Evolutionary conservation across 1,139 yeast genomes (phyloP).

Genomic region (Nakaseomyces glabratus): DNA sequence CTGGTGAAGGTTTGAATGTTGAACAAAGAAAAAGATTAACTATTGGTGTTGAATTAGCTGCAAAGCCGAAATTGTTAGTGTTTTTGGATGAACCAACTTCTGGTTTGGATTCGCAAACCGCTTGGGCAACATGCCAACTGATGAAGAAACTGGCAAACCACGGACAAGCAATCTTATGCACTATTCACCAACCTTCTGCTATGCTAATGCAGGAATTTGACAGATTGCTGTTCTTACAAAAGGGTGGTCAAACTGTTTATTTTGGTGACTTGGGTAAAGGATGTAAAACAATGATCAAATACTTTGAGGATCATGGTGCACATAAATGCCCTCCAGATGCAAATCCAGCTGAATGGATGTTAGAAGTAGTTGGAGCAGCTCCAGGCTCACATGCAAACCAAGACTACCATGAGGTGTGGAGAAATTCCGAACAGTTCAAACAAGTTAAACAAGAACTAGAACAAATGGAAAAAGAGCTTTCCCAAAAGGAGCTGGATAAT

Average conservation of each 20-base stretch:
- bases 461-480: slow-evolving; percentile 39
- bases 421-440: slow-evolving; percentile 45
- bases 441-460: slow-evolving; percentile 38
- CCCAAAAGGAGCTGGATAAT: slow-evolving; percentile 30
- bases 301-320: slow-evolving; percentile 65
- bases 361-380: slow-evolving; percentile 72
- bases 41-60: slow-evolving; percentile 80
- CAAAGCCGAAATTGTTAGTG: slow-evolving; percentile 70
- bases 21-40: slow-evolving; percentile 82
- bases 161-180: slow-evolving; percentile 78
- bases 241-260: slow-evolving; percentile 72
- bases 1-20: slow-evolving; percentile 72
- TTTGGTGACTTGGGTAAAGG: slow-evolving; percentile 70
- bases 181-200: slow-evolving; percentile 81
- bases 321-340: slow-evolving; percentile 55
- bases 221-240: slow-evolving; percentile 58
- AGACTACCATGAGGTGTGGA: slow-evolving; percentile 63
- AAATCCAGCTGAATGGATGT: slow-evolving; percentile 81
- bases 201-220: slow-evolving; percentile 69
- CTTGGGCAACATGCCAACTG: slow-evolving; percentile 75
- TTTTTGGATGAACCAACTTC: slow-evolving; percentile 92
- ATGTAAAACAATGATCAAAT: slow-evolving; percentile 50
- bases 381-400: slow-evolving; percentile 62
- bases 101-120: slow-evolving; percentile 86
- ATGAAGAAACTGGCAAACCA: slow-evolving; percentile 66